Evolutionary conservation across 2,329 filamentous ascomycete genomes (phyloP), one percentile per base, ranked within the genome.

Genomic region (Neonectria hederae): DNA sequence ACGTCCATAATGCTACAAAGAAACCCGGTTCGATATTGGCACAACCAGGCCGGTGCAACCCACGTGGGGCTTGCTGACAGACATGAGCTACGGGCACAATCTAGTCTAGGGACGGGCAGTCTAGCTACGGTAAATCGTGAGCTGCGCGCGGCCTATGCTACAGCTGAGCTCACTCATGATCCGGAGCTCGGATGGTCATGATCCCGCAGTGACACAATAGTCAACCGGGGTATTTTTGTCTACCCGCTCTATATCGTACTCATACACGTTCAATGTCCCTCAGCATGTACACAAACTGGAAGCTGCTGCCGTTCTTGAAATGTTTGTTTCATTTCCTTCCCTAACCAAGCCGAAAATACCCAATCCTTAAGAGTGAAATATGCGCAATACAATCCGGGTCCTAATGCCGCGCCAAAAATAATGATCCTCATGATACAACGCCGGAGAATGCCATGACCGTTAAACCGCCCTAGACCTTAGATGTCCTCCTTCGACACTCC

Each of bases 1-100:
- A 59, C 38, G 28, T 54, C 63, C 53, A 62, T 59, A 69, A 66
- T 67, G 66, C 65, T 65, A 66, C 63, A 42, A 46, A 43, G 43
- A 62, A 63, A 56, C 65, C 62, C 43, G 46, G 49, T 22, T 55
- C 45, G 19, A 30, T 62, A 62, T 65, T 53, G 43, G 9, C 65
- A 61, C 63, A 57, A 63, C 59, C 63, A 49, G 22, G 51, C 51
- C 48, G 48, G 54, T 46, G 63, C 54, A 70, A 54, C 45, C 64
- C 63, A 69, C 57, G 62, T 63, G 63, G 65, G 60, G 60, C n/a
- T n/a, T n/a, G n/a, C 60, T 42, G 28, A 49, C 40, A 38, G 51
- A 30, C 32, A n/a, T 61, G 65, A 70, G 59, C 68, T 69, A 55
- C 58, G 45, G 59, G 52, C 55, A 46, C 24, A 30, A 66, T 63